These are phyloP conservation scores for Ophiocordyceps sinensis DNA, from an alignment of 2,329 filamentous ascomycete species.

Conservation along the genomic window DNA sequence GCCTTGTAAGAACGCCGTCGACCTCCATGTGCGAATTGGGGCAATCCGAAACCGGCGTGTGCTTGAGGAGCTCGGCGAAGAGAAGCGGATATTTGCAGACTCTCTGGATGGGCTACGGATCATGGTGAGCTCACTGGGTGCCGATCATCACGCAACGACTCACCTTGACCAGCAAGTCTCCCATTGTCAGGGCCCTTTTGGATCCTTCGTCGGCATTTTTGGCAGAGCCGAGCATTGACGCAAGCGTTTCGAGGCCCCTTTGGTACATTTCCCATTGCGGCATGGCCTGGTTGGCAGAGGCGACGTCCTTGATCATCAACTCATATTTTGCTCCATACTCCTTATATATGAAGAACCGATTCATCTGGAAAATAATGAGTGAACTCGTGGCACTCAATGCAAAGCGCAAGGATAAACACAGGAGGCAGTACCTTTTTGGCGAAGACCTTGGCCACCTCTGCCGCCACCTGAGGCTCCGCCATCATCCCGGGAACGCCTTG, in stretches of 20 bases:
- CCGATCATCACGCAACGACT: neutral
- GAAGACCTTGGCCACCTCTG: conserved; percentile 47
- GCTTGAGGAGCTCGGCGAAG: conserved; percentile 68
- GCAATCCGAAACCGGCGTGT: conserved; percentile 74
- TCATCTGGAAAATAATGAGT: conserved; percentile 42
- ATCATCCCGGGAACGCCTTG: conserved; percentile 35
- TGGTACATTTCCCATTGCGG: conserved; percentile 70
- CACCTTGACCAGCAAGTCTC: conserved; percentile 84
- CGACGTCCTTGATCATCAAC: conserved; percentile 65
- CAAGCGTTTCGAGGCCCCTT: conserved; percentile 70
- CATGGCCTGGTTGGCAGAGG: conserved; percentile 50
- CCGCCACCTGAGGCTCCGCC: conserved; percentile 43
- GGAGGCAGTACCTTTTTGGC: conserved; percentile 33
- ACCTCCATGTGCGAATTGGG: conserved; percentile 71
- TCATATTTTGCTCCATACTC: conserved; percentile 88
- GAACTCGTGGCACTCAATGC: too few species aligned
- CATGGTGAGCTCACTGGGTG: neutral
- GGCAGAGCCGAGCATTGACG: conserved; percentile 58
- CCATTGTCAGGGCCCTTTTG: conserved; percentile 67
- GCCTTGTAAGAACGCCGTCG: conserved; percentile 53
- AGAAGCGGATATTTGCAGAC: conserved; percentile 84
- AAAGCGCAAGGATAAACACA: neutral
- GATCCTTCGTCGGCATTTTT: conserved; percentile 46
- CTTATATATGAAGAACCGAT: conserved; percentile 74
- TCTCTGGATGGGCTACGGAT: conserved; percentile 67